Percentiles rank a stretch among this genome's conserved stretches.
Conservation (phyloP, 108 stramenopile species). For the Bacterosira constricta region DNA sequence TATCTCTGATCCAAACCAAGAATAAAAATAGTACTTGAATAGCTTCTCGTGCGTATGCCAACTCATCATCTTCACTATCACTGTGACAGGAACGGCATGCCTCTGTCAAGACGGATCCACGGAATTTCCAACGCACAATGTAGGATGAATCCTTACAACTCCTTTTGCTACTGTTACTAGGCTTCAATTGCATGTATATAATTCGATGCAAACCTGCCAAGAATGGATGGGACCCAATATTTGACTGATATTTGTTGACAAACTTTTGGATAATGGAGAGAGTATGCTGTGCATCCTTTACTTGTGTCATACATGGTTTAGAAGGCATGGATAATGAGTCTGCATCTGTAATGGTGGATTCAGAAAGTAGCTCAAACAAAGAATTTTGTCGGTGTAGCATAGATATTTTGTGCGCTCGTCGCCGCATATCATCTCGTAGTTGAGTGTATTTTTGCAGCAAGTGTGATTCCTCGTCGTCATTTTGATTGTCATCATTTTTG, state of each 20-base stretch:
- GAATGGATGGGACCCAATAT: slow-evolving; percentile 49
- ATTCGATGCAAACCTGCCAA: slow-evolving; percentile 45
- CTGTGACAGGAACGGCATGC: slow-evolving; percentile 25
- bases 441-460: slow-evolving; percentile 32
- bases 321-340: neutral
- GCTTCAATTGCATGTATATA: slow-evolving; percentile 26
- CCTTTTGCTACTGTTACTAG: neutral
- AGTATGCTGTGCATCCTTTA: slow-evolving; percentile 13
- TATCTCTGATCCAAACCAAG: slow-evolving; percentile 21
- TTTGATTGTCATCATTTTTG: neutral
- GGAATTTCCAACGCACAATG: slow-evolving; percentile 44
- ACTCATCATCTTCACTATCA: neutral
- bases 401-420: slow-evolving; percentile 28
- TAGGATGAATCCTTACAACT: slow-evolving; percentile 9
- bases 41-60: slow-evolving; percentile 43
- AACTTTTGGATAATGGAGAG: slow-evolving; percentile 27
- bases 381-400: slow-evolving; percentile 42
- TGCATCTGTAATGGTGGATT: neutral
- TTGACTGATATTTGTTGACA: slow-evolving; percentile 37
- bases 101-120: slow-evolving; percentile 45
- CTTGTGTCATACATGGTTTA: slow-evolving; percentile 12
- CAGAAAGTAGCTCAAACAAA: slow-evolving; percentile 28
- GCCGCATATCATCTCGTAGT: slow-evolving; percentile 40
- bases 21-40: slow-evolving; percentile 41
- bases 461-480: neutral